Percentiles rank a stretch among this genome's conserved stretches.
phyloP scores from a whole-genome alignment of 2,329 filamentous ascomycete genomes.

The Phialemonium atrogriseum region DNA sequence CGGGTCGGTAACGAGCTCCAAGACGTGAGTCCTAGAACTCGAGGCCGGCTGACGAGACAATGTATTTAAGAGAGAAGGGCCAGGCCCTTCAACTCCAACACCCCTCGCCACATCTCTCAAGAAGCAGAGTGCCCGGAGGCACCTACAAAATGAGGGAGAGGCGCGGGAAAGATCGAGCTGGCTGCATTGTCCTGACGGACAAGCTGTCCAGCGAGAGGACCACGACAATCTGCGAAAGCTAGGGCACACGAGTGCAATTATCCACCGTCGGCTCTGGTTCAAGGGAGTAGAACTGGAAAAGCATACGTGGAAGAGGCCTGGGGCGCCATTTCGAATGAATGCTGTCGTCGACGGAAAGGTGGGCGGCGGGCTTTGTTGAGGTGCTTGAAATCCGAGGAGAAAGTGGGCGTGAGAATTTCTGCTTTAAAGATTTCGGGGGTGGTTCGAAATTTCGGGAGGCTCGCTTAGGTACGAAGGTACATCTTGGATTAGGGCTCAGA shows the following conservation, averaged over 20 bases:
- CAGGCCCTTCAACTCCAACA: constrained; percentile 67
- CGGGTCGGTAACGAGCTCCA: constrained; percentile 18
- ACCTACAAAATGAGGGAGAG: constrained; percentile 43
- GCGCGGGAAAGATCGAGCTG: constrained; percentile 72
- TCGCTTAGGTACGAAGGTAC: too few species aligned
- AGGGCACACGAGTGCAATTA: constrained; percentile 9
- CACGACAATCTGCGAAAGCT: constrained; percentile 64
- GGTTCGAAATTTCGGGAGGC: too few species aligned
- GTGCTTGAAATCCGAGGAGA: constrained; percentile 57
- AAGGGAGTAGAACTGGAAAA: constrained; percentile 10
- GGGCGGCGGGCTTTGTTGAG: constrained; percentile 17
- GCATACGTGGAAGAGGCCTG: constrained; percentile 16
- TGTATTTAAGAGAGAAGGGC: constrained; percentile 68
- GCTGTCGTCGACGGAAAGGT: constrained; percentile 19
- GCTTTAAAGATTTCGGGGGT: too few species aligned
- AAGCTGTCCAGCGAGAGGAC: constrained; percentile 68
- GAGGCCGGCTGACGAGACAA: constrained; percentile 46
- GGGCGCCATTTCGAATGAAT: constrained; percentile 6
- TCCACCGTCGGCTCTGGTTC: constrained; percentile 11
- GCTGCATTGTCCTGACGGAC: constrained; percentile 40
- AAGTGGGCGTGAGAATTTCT: constrained; percentile 57
- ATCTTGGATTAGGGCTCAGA: constrained; percentile 1
- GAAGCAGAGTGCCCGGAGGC: constrained; percentile 35
- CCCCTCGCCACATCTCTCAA: constrained; percentile 57
- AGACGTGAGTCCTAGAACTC: constrained; percentile 15